Evolutionary conservation across 345 rosid genomes (phyloP).

Genomic region (Moricandia moricandioides): DNA sequence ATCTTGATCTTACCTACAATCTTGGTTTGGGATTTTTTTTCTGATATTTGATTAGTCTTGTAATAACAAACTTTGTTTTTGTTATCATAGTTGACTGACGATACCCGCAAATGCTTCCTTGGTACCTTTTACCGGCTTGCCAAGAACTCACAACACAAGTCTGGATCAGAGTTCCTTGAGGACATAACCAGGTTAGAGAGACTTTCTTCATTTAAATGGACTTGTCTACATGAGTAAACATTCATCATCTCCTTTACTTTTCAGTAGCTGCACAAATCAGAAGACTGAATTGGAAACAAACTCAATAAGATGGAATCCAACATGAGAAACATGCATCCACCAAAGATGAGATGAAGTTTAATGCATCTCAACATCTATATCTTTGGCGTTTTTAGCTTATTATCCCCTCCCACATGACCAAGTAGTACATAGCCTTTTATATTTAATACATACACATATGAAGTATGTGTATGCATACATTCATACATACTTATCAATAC

Average conservation of each 20-base stretch:
- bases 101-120: conserved; percentile 55
- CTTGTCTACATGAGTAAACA: neutral
- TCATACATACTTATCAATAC: neutral
- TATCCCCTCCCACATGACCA: neutral
- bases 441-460: too few species aligned
- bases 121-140: conserved; percentile 90
- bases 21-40: neutral
- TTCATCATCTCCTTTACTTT: neutral
- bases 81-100: conserved; percentile 48
- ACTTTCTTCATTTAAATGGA: neutral
- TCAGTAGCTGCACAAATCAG: conserved; percentile 38
- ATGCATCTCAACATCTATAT: neutral
- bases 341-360: neutral
- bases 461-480: neutral
- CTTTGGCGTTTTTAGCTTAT: neutral
- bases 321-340: conserved; percentile 32
- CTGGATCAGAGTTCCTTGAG: neutral
- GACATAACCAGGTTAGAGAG: conserved; percentile 16
- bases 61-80: neutral
- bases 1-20: neutral
- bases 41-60: neutral
- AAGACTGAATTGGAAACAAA: conserved; percentile 64
- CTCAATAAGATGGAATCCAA: conserved; percentile 52
- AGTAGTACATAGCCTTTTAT: neutral
- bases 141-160: conserved; percentile 46